Conservation (phyloP, 1,139 yeast genomes). For the Yamadazyma buinensis region DNA sequence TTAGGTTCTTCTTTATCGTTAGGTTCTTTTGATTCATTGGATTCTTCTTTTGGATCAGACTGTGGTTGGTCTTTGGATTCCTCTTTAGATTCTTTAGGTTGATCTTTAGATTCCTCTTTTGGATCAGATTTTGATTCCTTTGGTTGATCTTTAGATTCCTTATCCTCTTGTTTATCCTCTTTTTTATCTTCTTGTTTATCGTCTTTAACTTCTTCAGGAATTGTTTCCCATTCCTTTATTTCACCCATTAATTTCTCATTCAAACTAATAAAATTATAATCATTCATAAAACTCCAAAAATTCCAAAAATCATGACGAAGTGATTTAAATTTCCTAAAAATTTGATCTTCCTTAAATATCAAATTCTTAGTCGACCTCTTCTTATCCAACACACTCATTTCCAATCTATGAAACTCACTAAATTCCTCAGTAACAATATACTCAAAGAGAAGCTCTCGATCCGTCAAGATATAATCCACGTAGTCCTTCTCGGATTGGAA, state of each 20-base stretch:
- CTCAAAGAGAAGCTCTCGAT: conserved; percentile 23
- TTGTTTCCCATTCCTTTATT: conserved; percentile 4
- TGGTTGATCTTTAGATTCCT: too few relatives aligned
- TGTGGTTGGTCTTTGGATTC: background rate
- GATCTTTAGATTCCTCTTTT: background rate
- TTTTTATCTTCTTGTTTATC: background rate
- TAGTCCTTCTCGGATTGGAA: conserved; percentile 27
- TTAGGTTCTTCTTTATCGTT: too few relatives aligned
- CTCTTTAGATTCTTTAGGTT: background rate
- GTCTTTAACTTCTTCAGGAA: background rate
- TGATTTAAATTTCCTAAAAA: conserved; percentile 9
- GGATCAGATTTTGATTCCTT: background rate
- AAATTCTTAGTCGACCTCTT: conserved; percentile 15
- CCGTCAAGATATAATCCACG: conserved; percentile 19
- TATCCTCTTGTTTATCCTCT: background rate
- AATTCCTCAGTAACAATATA: conserved; percentile 25
- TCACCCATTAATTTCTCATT: conserved; percentile 6
- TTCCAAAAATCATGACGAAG: conserved; percentile 27
- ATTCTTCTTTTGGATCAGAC: background rate
- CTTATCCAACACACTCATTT: conserved; percentile 19
- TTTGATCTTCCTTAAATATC: conserved; percentile 13
- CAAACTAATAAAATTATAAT: conserved; percentile 9
- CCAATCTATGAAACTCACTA: conserved; percentile 30
- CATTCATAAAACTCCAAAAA: conserved; percentile 7
- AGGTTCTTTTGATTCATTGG: too few relatives aligned